Evolutionary conservation across 805 yeast species (phyloP).

Genomic region (Saccharomycopsis vini): DNA sequence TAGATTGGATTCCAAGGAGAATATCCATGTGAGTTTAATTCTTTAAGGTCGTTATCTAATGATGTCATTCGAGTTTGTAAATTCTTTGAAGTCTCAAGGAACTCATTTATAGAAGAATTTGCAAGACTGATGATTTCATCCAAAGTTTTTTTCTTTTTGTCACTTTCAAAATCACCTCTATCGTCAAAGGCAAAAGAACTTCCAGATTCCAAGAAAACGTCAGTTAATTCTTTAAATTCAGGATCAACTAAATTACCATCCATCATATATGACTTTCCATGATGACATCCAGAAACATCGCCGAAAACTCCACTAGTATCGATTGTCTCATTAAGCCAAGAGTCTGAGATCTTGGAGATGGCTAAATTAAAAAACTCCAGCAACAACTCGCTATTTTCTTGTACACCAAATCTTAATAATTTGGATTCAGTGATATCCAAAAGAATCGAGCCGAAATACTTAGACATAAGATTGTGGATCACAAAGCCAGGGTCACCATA

Average conservation of each 20-base stretch:
- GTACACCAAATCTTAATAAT: slow-evolving; percentile 33
- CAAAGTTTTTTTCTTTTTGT: neutral
- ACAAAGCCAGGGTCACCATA: slow-evolving; percentile 54
- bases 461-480: slow-evolving; percentile 47
- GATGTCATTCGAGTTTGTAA: neutral
- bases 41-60: neutral
- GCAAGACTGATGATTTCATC: neutral
- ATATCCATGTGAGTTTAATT: neutral
- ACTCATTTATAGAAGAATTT: neutral
- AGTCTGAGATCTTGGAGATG: slow-evolving; percentile 29
- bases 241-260: no score
- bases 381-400: slow-evolving; percentile 28
- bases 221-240: neutral
- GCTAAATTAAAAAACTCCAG: slow-evolving; percentile 33
- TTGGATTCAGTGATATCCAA: slow-evolving; percentile 41
- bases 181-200: neutral
- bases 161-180: no score
- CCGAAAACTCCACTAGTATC: neutral
- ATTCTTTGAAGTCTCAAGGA: neutral
- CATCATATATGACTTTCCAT: neutral
- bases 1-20: slow-evolving; percentile 7
- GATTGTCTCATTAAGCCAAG: slow-evolving; percentile 25
- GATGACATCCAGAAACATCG: neutral
- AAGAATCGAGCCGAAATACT: slow-evolving; percentile 42
- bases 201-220: neutral